Percentiles rank a stretch among this genome's conserved stretches.
Evolutionary conservation across 2,329 filamentous ascomycete genomes (phyloP).

Genomic region (Xylaria sp.): DNA sequence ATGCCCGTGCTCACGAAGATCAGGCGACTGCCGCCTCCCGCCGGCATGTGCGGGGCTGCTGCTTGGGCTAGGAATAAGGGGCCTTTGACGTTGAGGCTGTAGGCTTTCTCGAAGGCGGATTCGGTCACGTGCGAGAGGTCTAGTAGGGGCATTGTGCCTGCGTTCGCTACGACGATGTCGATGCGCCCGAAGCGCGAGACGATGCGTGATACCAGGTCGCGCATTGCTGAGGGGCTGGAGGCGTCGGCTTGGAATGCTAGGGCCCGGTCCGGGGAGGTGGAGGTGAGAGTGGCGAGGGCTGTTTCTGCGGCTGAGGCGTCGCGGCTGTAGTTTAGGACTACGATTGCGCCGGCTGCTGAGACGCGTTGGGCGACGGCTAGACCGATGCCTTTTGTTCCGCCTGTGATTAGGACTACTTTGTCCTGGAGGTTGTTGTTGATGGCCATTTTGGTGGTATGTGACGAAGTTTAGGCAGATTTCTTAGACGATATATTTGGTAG

Average conservation of each 20-base stretch:
- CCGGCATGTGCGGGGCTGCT: constrained; percentile 55
- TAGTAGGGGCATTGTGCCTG: constrained; percentile 63
- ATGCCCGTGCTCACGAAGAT: constrained; percentile 55
- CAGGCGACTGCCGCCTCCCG: constrained; percentile 48
- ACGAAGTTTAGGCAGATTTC: too few relatives aligned
- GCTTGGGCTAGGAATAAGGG: constrained; percentile 58
- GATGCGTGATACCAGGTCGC: constrained; percentile 60
- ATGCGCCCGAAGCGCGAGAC: constrained; percentile 64
- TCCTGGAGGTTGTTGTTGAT: constrained; percentile 23
- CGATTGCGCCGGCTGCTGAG: constrained; percentile 64
- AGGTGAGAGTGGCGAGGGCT: constrained; percentile 53
- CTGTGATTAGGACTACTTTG: constrained; percentile 64
- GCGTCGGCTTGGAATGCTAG: constrained; percentile 68
- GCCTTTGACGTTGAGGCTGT: constrained; percentile 51
- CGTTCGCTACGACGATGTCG: constrained; percentile 69
- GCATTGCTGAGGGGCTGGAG: constrained; percentile 57
- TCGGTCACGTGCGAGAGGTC: constrained; percentile 59
- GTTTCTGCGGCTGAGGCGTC: constrained; percentile 59
- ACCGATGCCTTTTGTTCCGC: constrained; percentile 69
- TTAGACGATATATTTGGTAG: not conserved
- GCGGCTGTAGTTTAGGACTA: constrained; percentile 68
- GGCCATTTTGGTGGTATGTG: constrained; percentile 12
- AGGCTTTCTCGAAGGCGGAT: constrained; percentile 38
- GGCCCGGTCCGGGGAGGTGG: constrained; percentile 51
- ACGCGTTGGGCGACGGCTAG: constrained; percentile 67